These are phyloP conservation scores for Apiotrichum porosum DNA, from an alignment of 1,284 basidiomycete species.

Conservation along the genomic window DNA sequence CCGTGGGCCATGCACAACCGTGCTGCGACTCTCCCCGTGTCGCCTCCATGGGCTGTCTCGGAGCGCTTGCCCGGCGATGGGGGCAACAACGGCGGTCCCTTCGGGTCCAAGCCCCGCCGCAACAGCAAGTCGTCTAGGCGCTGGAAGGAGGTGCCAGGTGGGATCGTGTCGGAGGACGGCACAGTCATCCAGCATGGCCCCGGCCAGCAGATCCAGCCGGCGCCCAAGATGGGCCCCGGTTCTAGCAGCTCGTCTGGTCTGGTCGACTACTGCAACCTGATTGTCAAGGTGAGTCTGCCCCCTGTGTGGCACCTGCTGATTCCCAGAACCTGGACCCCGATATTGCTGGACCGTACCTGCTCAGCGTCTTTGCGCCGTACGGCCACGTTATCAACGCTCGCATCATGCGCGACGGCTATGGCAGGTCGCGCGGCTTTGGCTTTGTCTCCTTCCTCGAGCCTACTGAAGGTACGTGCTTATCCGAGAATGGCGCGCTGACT, in stretches of 20 bases:
- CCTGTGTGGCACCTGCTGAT: neutral
- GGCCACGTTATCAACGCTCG: conserved; percentile 85
- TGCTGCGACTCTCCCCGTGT: neutral
- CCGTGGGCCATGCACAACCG: conserved; percentile 32
- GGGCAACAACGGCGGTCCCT: too few species aligned
- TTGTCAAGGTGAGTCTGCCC: conserved; percentile 46
- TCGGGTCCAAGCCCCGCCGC: neutral
- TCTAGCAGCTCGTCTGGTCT: conserved; percentile 73
- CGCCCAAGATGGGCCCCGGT: conserved; percentile 65
- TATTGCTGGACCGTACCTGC: conserved; percentile 76
- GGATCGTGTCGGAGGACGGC: conserved; percentile 33
- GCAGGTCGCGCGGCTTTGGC: conserved; percentile 86
- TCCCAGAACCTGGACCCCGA: conserved; percentile 73
- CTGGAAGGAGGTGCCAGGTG: conserved; percentile 10
- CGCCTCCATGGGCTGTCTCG: neutral
- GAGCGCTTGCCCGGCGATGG: neutral
- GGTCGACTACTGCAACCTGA: conserved; percentile 86
- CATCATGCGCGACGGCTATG: conserved; percentile 83
- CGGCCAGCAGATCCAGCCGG: conserved; percentile 80
- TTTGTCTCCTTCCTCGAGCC: conserved; percentile 85
- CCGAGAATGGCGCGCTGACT: neutral
- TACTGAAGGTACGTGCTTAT: conserved; percentile 65
- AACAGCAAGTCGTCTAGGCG: neutral
- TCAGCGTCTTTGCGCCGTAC: conserved; percentile 68
- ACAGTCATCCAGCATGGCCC: conserved; percentile 66